A percentile compares a stretch with the other conserved stretches of the same genome.
phyloP scores from a whole-genome alignment of 2,329 filamentous ascomycete genomes.

The Cordyceps farinosa region DNA sequence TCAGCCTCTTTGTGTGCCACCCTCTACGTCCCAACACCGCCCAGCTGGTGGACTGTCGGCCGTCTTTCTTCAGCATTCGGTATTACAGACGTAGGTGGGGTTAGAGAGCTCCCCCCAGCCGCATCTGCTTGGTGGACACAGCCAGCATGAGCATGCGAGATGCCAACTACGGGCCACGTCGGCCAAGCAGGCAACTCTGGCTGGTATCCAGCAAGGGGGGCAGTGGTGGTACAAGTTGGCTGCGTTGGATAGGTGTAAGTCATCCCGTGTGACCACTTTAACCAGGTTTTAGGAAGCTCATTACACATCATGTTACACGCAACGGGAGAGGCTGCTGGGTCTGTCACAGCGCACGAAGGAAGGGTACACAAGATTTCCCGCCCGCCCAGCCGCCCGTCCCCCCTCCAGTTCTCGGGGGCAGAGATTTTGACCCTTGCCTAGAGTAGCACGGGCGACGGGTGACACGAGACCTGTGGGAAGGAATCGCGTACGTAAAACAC shows the following conservation, averaged over 20 bases:
- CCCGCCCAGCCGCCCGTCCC: too few species aligned
- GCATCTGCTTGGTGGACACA: neutral
- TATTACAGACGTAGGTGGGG: neutral
- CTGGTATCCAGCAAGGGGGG: neutral
- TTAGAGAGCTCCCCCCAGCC: neutral
- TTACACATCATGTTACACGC: slow-evolving; percentile 4
- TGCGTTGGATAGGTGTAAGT: neutral
- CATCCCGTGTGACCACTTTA: neutral
- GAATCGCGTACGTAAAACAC: too few species aligned
- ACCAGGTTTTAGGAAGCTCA: neutral
- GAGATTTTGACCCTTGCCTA: neutral
- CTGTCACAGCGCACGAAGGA: too few species aligned
- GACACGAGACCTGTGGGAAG: neutral
- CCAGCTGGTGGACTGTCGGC: neutral
- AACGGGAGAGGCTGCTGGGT: slow-evolving; percentile 1
- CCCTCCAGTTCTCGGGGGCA: too few species aligned
- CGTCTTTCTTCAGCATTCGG: neutral
- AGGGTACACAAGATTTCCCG: too few species aligned
- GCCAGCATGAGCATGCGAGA: neutral
- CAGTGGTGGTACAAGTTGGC: neutral
- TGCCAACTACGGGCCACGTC: neutral
- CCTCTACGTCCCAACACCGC: neutral
- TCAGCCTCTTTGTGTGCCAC: neutral
- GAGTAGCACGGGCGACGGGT: neutral
- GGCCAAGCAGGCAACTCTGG: neutral